These are phyloP conservation scores for Geopyxis carbonaria DNA, from an alignment of 495 filamentous ascomycete genomes.

Conservation along the genomic window DNA sequence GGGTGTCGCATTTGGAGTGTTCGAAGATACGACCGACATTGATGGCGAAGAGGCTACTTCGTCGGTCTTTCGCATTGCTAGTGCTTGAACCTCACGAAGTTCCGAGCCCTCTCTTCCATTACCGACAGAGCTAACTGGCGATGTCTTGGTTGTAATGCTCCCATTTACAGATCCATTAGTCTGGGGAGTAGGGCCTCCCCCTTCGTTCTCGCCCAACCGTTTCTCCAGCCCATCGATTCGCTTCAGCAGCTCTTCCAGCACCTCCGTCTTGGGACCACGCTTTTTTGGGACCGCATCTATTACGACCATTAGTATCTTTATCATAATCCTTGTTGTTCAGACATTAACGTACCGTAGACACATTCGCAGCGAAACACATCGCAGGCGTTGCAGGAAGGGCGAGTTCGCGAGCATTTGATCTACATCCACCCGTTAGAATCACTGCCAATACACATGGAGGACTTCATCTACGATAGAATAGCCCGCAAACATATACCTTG, in stretches of 20 bases:
- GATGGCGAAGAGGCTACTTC: background rate
- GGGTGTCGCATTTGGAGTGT: background rate
- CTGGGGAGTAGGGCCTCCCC: no score
- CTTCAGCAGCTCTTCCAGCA: slow-evolving; percentile 66
- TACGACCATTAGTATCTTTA: slow-evolving; percentile 3
- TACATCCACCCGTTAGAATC: slow-evolving; percentile 24
- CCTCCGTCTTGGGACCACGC: slow-evolving; percentile 73
- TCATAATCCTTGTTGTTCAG: slow-evolving; percentile 12
- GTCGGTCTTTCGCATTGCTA: background rate
- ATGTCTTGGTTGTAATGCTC: background rate
- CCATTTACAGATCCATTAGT: background rate
- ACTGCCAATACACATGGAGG: no score
- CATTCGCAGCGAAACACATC: slow-evolving; percentile 79
- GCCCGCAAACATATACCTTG: slow-evolving; percentile 38
- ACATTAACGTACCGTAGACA: slow-evolving; percentile 64
- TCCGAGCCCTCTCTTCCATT: background rate
- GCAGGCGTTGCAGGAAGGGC: slow-evolving; percentile 72
- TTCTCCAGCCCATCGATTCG: slow-evolving; percentile 71
- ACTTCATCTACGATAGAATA: no score
- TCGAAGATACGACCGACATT: background rate
- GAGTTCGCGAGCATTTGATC: slow-evolving; percentile 81
- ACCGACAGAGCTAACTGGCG: background rate
- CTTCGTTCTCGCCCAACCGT: slow-evolving; percentile 45
- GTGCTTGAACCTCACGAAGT: background rate
- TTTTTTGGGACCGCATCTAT: slow-evolving; percentile 78